Evolutionary conservation across 2,329 filamentous ascomycete species (phyloP), one percentile per base, ranked within the genome.

Genomic region (Fusarium begoniae): DNA sequence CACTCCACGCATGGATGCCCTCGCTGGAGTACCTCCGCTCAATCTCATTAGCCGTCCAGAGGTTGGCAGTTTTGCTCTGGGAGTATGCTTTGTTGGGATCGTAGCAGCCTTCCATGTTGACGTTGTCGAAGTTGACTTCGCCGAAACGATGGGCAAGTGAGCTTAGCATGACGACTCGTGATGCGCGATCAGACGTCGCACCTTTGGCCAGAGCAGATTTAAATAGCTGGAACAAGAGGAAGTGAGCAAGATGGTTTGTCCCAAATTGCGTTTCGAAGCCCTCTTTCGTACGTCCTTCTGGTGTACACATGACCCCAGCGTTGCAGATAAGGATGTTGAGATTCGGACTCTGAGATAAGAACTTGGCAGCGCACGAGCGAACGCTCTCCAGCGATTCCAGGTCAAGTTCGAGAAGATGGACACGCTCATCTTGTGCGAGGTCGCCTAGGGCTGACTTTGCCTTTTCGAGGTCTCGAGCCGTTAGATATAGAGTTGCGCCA

Each of bases 31-130:
- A 67, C 6, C 63, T 28, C 0, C 63, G 38, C 5, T 67, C 63
- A 5, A 67, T 67, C 4, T 67, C 65, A 3, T 67, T 67, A 2
- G 63, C 65, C 3, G 65, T 67, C 65, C 65, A 68, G 2, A 68
- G 45, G 9, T 68, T 68, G 11, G 63, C 65, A 1, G 53, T 68
- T 9, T 68, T 68, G 9, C 65, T 68, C 6, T 67, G 45, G 0
- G 45, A 30, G 5, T 68, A 67, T 3, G 63, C 65, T 14, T 61
- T 37, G 24, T 61, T 60, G 6, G 38, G 38, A 8, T 67, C 65
- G 14, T 61, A 68, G 20, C 65, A 67, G 4, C 40, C 45, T 11
- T 68, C 35, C 8, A 67, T 26, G 12, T 67, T 68, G 12, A 68
- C 18, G 9, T 68, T 67, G 22, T 47, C 32, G 7, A 68, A 53